These are phyloP conservation scores for Fragaria vesca DNA, from an alignment of 306 rosid species.

Conservation along the genomic window DNA sequence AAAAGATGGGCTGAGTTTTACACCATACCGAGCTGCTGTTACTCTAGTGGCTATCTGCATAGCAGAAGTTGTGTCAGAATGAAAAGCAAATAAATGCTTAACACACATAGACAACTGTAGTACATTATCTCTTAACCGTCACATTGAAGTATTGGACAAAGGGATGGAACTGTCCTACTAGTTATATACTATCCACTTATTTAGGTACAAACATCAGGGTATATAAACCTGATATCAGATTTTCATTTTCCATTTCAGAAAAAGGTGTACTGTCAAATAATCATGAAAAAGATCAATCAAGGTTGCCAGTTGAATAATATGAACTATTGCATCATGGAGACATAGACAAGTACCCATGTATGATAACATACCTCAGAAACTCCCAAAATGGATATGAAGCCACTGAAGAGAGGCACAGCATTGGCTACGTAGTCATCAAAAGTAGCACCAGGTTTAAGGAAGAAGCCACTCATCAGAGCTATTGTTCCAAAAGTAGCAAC, in stretches of 20 bases:
- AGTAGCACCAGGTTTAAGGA: slow-evolving; percentile 87
- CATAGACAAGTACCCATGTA: background rate
- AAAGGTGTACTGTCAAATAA: background rate
- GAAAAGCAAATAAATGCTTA: background rate
- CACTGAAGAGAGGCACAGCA: slow-evolving; percentile 85
- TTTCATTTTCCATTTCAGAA: background rate
- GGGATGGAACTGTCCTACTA: background rate
- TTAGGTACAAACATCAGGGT: background rate
- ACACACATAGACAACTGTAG: no score
- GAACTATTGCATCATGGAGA: background rate
- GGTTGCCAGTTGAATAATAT: background rate
- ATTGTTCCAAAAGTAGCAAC: slow-evolving; percentile 88
- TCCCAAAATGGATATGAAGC: slow-evolving; percentile 73
- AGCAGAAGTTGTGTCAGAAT: slow-evolving; percentile 6
- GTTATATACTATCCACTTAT: background rate
- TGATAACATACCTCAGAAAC: slow-evolving; percentile 76
- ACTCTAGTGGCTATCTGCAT: slow-evolving; percentile 83
- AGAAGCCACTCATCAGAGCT: slow-evolving; percentile 88
- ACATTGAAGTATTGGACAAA: background rate
- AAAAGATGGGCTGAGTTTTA: slow-evolving; percentile 91
- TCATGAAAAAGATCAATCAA: background rate
- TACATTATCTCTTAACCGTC: slow-evolving; percentile 4
- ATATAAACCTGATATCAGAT: background rate
- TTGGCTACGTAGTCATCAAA: slow-evolving; percentile 73
- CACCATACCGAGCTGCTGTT: slow-evolving; percentile 78